Conservation (phyloP, 2,329 filamentous ascomycete species). For the Alternaria dauci region DNA sequence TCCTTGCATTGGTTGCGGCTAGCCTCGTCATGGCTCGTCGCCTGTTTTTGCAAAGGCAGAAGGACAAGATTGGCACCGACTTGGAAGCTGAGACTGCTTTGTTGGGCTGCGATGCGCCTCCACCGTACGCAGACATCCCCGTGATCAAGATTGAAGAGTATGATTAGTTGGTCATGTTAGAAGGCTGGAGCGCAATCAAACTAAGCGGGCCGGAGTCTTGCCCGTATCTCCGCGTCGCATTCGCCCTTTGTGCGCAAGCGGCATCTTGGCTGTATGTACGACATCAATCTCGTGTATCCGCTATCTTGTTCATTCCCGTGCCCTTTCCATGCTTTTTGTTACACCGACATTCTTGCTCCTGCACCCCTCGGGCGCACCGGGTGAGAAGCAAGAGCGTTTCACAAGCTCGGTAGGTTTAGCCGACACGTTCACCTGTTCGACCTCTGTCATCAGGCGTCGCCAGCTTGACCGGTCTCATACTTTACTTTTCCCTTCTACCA, state of each 20-base stretch:
- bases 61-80: slow-evolving; percentile 12
- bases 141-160: slow-evolving; percentile 33
- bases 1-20: slow-evolving; percentile 23
- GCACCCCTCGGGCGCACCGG: slow-evolving; percentile 10
- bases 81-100: slow-evolving; percentile 33
- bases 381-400: slow-evolving; percentile 2
- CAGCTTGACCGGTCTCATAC: background rate
- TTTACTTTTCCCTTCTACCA: background rate
- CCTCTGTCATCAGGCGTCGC: background rate
- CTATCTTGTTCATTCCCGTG: slow-evolving; percentile 1
- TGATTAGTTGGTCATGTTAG: slow-evolving; percentile 21
- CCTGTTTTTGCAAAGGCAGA: slow-evolving; percentile 18
- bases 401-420: slow-evolving; percentile 14
- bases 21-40: slow-evolving; percentile 24
- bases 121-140: slow-evolving; percentile 31
- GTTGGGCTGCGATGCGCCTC: slow-evolving; percentile 24
- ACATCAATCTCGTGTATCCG: slow-evolving; percentile 7
- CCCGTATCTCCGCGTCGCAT: slow-evolving; percentile 18
- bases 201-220: slow-evolving; percentile 11
- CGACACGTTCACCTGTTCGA: slow-evolving; percentile 10
- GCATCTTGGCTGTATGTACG: slow-evolving; percentile 15
- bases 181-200: slow-evolving; percentile 22
- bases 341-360: slow-evolving; percentile 3
- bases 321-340: slow-evolving; percentile 4
- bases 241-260: slow-evolving; percentile 2